These are phyloP conservation scores for Trichoderma koningiopsis DNA, from an alignment of 2,329 filamentous ascomycete species.

Conservation along the genomic window DNA sequence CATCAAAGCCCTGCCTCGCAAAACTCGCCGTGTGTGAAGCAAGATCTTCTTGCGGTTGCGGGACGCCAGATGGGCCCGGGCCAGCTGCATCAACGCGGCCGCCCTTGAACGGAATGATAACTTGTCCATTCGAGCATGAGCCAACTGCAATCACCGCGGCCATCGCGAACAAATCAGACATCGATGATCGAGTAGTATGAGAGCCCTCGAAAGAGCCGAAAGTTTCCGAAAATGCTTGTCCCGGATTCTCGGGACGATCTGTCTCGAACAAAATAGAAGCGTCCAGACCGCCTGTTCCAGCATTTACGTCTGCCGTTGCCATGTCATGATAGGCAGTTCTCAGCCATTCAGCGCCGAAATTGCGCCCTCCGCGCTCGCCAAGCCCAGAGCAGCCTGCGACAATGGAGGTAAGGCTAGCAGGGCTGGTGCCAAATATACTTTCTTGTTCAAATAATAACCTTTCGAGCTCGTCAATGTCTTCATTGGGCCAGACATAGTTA, in stretches of 20 bases:
- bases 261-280: constrained; percentile 10
- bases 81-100: constrained; percentile 10
- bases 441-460: neutral
- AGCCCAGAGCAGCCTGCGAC: neutral
- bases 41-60: constrained; percentile 5
- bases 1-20: constrained; percentile 7
- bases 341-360: constrained; percentile 12
- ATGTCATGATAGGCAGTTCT: constrained; percentile 18
- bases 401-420: neutral
- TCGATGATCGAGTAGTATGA: neutral
- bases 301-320: neutral
- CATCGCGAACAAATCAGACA: neutral
- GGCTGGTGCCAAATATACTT: neutral
- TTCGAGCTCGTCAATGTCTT: neutral
- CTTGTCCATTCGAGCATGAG: neutral
- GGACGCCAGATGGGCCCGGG: constrained; percentile 4
- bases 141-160: neutral
- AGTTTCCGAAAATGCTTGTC: neutral
- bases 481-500: neutral
- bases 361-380: neutral
- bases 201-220: neutral
- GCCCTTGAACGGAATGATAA: constrained; percentile 1
- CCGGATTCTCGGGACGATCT: constrained; percentile 4
- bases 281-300: constrained; percentile 8
- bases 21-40: neutral